These are phyloP conservation scores for Ilyonectria mors-panacis DNA, from an alignment of 2,329 filamentous ascomycete species.

Conservation along the genomic window DNA sequence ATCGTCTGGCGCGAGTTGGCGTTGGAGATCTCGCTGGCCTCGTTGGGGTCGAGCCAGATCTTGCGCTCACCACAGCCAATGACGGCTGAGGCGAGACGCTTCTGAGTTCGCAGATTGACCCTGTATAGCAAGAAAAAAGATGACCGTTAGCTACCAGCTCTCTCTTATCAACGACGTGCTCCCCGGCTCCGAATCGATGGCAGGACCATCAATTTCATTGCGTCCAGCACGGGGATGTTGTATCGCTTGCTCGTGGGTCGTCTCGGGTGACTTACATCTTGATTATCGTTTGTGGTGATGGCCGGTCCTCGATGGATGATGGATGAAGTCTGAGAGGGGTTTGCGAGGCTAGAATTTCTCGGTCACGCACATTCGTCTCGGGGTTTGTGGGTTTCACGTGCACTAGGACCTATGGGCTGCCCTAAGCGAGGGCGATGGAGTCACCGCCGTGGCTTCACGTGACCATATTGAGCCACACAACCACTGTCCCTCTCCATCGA, in stretches of 20 bases:
- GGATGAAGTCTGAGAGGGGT: conserved; percentile 58
- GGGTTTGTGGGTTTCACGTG: conserved; percentile 62
- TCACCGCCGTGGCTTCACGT: conserved; percentile 44
- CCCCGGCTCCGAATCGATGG: conserved; percentile 26
- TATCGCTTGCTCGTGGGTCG: conserved; percentile 36
- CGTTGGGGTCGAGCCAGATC: conserved; percentile 99
- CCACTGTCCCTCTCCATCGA: neutral
- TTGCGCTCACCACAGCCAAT: conserved; percentile 99
- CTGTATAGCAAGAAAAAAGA: conserved; percentile 64
- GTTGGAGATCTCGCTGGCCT: conserved; percentile 99
- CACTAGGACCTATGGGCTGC: conserved; percentile 50
- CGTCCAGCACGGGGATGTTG: conserved; percentile 12
- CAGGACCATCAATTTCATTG: conserved; percentile 39
- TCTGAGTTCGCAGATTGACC: conserved; percentile 99
- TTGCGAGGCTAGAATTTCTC: conserved; percentile 59
- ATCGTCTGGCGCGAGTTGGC: conserved; percentile 99
- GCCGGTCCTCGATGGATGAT: conserved; percentile 58
- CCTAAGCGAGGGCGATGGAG: conserved; percentile 60
- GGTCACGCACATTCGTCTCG: conserved; percentile 53
- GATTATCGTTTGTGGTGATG: conserved; percentile 60
- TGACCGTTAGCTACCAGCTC: conserved; percentile 48
- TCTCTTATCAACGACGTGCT: conserved; percentile 27
- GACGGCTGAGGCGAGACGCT: conserved; percentile 99
- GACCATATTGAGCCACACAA: conserved; percentile 32
- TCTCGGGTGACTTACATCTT: conserved; percentile 60